Evolutionary conservation across 2,329 filamentous ascomycete species (phyloP).

Genomic region (Fusarium sp.): DNA sequence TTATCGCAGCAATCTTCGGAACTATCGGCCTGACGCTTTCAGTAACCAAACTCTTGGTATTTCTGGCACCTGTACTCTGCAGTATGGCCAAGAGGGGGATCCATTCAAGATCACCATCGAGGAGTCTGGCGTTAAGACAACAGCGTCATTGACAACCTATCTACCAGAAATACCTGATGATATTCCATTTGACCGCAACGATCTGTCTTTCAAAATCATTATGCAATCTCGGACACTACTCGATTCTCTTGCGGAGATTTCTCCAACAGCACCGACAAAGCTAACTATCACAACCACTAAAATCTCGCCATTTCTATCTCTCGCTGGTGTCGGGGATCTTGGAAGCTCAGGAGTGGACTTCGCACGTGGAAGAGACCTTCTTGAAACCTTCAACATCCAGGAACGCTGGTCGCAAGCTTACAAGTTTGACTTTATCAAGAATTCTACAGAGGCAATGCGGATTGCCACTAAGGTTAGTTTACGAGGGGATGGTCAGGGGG

Average conservation of each 20-base stretch:
- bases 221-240: constrained; percentile 82
- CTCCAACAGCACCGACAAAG: constrained; percentile 75
- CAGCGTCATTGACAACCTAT: constrained; percentile 90
- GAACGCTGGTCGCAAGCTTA: constrained; percentile 76
- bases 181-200: constrained; percentile 87
- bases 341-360: constrained; percentile 74
- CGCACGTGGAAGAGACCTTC: constrained; percentile 69
- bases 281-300: constrained; percentile 75
- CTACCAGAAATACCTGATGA: constrained; percentile 77
- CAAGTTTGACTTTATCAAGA: constrained; percentile 87
- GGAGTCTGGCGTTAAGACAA: constrained; percentile 87
- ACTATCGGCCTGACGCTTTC: constrained; percentile 78
- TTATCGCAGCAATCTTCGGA: constrained; percentile 69
- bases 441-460: constrained; percentile 91
- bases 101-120: constrained; percentile 87
- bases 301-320: constrained; percentile 75
- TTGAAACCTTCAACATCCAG: constrained; percentile 78
- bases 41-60: constrained; percentile 84
- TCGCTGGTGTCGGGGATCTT: constrained; percentile 70
- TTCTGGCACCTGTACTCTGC: constrained; percentile 84
- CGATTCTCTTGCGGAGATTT: constrained; percentile 76
- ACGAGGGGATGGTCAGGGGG: constrained; percentile 86
- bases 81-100: constrained; percentile 78
- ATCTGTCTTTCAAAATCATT: constrained; percentile 90
- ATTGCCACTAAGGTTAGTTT: constrained; percentile 93